A percentile compares a stretch with the other conserved stretches of the same genome.
Evolutionary conservation across 257 asterid genomes (phyloP).

Genomic region (Eucommia ulmoides): DNA sequence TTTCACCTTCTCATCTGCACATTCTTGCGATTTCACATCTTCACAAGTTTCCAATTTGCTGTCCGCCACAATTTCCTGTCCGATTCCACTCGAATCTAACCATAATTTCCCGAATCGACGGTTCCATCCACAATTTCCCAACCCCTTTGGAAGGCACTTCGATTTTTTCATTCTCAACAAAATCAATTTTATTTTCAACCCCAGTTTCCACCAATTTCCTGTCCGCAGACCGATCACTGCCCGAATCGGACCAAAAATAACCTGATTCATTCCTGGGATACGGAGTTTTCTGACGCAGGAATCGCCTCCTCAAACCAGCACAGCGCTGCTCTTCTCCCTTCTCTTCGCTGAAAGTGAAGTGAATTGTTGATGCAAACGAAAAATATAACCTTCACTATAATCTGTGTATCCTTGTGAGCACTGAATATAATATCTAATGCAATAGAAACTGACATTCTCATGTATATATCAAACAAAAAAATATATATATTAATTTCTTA

Average conservation of each 20-base stretch:
- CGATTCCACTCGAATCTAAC: slow-evolving; percentile 19
- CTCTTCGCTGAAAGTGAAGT: too few species aligned
- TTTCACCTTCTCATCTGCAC: slow-evolving; percentile 21
- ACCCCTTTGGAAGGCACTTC: slow-evolving; percentile 16
- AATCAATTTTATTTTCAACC: slow-evolving; percentile 21
- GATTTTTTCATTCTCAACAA: slow-evolving; percentile 11
- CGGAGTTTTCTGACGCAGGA: slow-evolving; percentile 45
- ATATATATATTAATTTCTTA: too few species aligned
- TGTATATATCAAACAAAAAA: too few species aligned
- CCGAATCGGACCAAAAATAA: slow-evolving; percentile 67
- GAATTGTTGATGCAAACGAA: too few species aligned
- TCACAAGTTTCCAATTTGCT: slow-evolving; percentile 4
- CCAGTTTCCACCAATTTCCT: slow-evolving; percentile 29
- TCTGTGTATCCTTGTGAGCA: too few species aligned
- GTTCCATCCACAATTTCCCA: slow-evolving; percentile 21
- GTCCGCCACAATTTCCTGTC: slow-evolving; percentile 18
- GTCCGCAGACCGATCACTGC: slow-evolving; percentile 48
- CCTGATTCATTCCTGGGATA: slow-evolving; percentile 25
- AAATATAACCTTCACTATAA: too few species aligned
- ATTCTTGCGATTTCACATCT: not conserved
- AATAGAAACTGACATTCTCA: too few species aligned
- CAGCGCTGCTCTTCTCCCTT: too few species aligned
- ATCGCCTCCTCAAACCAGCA: too few species aligned
- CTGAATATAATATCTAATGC: too few species aligned
- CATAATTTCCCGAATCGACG: slow-evolving; percentile 14